phyloP scores from a whole-genome alignment of 2,329 filamentous ascomycete genomes.

The Cladophialophora carrionii region DNA sequence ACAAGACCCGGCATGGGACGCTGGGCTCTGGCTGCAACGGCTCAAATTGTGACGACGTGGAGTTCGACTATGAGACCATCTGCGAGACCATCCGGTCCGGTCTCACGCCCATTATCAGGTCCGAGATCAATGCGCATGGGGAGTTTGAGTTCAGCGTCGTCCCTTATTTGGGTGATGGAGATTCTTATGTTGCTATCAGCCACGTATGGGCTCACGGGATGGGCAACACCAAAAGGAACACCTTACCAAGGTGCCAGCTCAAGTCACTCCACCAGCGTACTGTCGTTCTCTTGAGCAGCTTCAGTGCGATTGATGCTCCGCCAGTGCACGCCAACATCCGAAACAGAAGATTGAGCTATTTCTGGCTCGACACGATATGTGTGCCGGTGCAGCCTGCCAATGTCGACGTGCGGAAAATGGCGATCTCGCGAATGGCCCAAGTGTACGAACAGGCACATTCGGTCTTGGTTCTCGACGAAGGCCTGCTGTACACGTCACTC shows the following conservation, averaged over 20 bases:
- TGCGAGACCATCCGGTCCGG: not conserved
- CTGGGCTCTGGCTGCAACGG: not conserved
- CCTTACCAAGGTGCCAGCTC: constrained; percentile 5
- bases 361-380: constrained; percentile 10
- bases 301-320: too few species aligned
- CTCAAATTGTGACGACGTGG: not conserved
- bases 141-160: not conserved
- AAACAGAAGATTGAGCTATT: not conserved
- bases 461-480: constrained; percentile 11
- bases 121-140: not conserved
- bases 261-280: not conserved
- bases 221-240: not conserved
- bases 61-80: not conserved
- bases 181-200: not conserved
- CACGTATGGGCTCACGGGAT: constrained; percentile 8
- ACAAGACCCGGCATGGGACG: not conserved
- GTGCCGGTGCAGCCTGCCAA: not conserved
- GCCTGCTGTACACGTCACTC: not conserved
- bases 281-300: not conserved
- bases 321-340: not conserved
- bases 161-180: not conserved
- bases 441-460: constrained; percentile 2
- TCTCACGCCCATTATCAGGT: not conserved
- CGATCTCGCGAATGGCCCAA: constrained; percentile 2
- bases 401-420: constrained; percentile 1